Base-by-base conservation (phyloP, 208 protist species). In the Trypanosoma boissoni region DNA sequence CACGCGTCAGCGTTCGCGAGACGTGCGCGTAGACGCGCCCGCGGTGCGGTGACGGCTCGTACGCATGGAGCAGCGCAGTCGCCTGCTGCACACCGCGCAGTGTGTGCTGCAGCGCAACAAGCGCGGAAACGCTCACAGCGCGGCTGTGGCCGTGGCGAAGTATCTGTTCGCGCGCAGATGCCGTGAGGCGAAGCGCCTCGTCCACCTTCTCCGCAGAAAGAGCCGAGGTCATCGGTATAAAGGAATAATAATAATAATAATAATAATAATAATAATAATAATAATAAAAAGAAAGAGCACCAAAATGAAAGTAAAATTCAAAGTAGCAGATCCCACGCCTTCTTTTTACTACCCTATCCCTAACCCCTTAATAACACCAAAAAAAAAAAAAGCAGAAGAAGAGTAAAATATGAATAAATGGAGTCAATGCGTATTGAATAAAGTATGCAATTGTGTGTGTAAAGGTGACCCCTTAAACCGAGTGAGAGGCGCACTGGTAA, bases 31-130 rank as follows among this genome's bases (percentile, higher is more conserved):
- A 67, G 31, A 73, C 52, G 45, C 41, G 36, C 39, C 44, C 43
- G 28, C 49, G 53, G 34, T 57, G 51, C 0, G 67, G 49, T 16
- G 54, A 52, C 31, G 45, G 29, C 21, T 73, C 67, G 34, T 64
- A 73, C 10, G 67, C 58, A 5, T 73, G 67, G 26, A 73, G 58
- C 16, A 73, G 49, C 4, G 67, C 43, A 3, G 29, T 58, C 18
- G 44, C 65, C 16, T 66, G 50, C 21, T 66, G 24, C 8, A 73
- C 41, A 9, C 36, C 27, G 20, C 67, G 52, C 27, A 73, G 37
- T 8, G 48, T 31, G 1, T 43, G 31, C 20, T 73, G 67, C 10
- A 73, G 53, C 29, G 50, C 53, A 18, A 56, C 10, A 42, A 73
- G 12, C 16, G 60, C 51, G 14, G 34, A 24, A 2, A 42, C 53